Evolutionary conservation across 2,329 filamentous ascomycete genomes (phyloP), one percentile per base, ranked within the genome.

Genomic region (Exophiala sp.): DNA sequence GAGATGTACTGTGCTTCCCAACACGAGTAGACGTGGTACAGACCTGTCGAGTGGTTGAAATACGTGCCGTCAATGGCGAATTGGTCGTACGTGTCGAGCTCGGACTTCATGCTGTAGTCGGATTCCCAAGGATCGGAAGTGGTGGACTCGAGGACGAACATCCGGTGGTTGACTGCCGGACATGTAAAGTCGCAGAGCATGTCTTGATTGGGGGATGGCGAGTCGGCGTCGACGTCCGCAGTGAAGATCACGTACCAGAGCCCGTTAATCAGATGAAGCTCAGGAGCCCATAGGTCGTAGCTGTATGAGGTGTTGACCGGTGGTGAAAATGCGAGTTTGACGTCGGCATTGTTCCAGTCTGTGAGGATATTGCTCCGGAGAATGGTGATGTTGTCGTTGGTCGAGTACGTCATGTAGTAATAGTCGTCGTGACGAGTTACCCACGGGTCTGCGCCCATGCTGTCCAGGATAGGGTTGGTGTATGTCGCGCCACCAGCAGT

Each of bases 1-100:
- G 68, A 72, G 35, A 72, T 71, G 61, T 76, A 77, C 4, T 42
- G 33, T 9, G 47, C 43, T 29, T 65, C 56, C 64, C 71, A 73
- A 61, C 71, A 74, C 16, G 65, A 68, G 57, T 74, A 74, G 59
- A 74, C 65, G 54, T 74, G 71, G 57, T 73, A 73, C 1, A 73
- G 63, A 1, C 68, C 67, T 5, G 67, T 65, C 1, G 59, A 60
- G 62, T 79, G 72, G 52, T 71, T 67, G 62, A 79, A 78, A 64
- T 79, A 80, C 0, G 77, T 80, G 0, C 77, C 77, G 51, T 80
- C 77, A 54, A 80, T 79, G 18, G 76, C 75, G 58, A 80, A 80
- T 55, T 80, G 77, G 57, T 79, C 70, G 59, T 72, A 79, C 0
- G 77, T 79, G 59, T 79, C 67, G 14, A 80, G 68, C 59, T 77